phyloP scores from a whole-genome alignment of 495 filamentous ascomycete species.

The Podospora sp. region DNA sequence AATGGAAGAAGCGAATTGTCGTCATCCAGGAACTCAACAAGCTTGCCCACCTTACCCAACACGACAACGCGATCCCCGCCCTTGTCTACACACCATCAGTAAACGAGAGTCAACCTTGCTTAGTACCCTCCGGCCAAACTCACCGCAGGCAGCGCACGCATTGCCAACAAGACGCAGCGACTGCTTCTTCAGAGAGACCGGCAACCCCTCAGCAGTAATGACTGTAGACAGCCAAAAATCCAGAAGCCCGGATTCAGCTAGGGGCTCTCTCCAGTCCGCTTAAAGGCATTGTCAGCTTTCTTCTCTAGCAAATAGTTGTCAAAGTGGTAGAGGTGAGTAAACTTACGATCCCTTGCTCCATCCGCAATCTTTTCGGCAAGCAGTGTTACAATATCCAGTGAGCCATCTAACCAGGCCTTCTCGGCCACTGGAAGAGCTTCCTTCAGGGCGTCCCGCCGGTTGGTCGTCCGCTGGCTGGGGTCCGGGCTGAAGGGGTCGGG shows the following conservation, averaged over 20 bases:
- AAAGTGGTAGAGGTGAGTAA: background rate
- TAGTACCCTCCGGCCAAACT: slow-evolving; percentile 23
- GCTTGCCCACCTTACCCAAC: slow-evolving; percentile 56
- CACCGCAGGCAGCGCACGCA: slow-evolving; percentile 79
- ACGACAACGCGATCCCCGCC: slow-evolving; percentile 69
- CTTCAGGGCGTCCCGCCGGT: slow-evolving; percentile 30
- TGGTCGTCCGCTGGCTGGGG: slow-evolving; percentile 23
- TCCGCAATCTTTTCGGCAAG: slow-evolving; percentile 65
- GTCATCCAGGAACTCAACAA: slow-evolving; percentile 54
- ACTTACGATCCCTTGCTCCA: slow-evolving; percentile 68
- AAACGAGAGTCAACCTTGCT: no score
- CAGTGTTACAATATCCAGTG: slow-evolving; percentile 44
- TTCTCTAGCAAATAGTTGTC: background rate
- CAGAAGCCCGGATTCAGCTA: slow-evolving; percentile 70
- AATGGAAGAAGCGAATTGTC: slow-evolving; percentile 56
- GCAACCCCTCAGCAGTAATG: slow-evolving; percentile 38
- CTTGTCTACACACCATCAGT: no score
- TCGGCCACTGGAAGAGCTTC: slow-evolving; percentile 31
- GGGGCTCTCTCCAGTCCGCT: slow-evolving; percentile 59
- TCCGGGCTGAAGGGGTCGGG: background rate
- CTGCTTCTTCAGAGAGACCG: slow-evolving; percentile 48
- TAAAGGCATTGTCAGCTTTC: background rate
- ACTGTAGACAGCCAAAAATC: slow-evolving; percentile 64
- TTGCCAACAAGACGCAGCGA: slow-evolving; percentile 74
- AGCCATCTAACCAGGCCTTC: slow-evolving; percentile 36